phyloP scores from a whole-genome alignment of 306 rosid species.

The Vachellia pachyceras region DNA sequence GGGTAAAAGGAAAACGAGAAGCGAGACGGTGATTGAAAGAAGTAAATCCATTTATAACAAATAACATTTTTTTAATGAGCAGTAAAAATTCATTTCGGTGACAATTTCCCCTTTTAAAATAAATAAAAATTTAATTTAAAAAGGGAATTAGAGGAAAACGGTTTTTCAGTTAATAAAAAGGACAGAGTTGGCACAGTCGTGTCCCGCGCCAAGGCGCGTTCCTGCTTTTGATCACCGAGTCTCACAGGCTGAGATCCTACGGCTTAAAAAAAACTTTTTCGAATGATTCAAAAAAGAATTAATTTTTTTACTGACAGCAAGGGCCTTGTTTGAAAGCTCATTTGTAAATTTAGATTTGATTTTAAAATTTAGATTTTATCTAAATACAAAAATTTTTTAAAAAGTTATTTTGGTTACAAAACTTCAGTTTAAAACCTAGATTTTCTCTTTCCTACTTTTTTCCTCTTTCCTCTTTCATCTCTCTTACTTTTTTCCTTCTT shows the following conservation, averaged over 20 bases:
- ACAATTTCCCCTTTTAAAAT: background rate
- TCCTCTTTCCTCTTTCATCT: too few relatives aligned
- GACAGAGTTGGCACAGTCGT: conserved; percentile 44
- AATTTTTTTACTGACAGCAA: too few relatives aligned
- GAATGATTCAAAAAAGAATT: too few relatives aligned
- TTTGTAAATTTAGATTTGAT: too few relatives aligned
- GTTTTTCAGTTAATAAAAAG: conserved; percentile 57
- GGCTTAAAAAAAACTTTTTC: background rate
- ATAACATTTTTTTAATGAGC: background rate
- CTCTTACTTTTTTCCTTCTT: too few relatives aligned
- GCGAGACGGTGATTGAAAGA: conserved; percentile 30
- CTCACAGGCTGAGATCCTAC: background rate
- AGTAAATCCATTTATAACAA: background rate
- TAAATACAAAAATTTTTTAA: too few relatives aligned
- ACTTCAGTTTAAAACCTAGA: too few relatives aligned
- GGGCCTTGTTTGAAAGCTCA: too few relatives aligned
- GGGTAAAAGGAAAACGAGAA: background rate
- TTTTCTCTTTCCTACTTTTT: too few relatives aligned
- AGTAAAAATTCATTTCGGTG: conserved; percentile 4
- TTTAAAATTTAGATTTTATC: too few relatives aligned
- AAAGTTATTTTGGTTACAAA: too few relatives aligned
- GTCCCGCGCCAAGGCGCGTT: conserved; percentile 66
- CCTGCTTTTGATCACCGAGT: background rate
- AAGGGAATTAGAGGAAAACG: conserved; percentile 41
- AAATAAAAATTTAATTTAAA: background rate